These are phyloP conservation scores for Zygoascus ofunaensis DNA, from an alignment of 805 yeast genomes.

Conservation along the genomic window DNA sequence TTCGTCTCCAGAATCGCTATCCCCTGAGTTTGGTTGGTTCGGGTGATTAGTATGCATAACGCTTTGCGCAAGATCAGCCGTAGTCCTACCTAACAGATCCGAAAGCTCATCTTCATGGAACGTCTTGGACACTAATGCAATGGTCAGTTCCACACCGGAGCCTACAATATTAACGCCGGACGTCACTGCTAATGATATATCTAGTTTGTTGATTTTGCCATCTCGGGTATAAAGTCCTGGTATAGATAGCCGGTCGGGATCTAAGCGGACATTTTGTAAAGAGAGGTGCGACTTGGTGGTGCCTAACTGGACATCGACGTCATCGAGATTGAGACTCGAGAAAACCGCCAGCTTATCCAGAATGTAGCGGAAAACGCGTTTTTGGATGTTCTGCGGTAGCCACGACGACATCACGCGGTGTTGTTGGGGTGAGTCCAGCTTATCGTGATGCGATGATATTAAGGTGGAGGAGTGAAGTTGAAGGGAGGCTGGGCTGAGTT, in stretches of 20 bases:
- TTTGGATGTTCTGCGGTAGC: conserved; percentile 81
- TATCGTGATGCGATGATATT: neutral
- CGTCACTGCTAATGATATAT: conserved; percentile 51
- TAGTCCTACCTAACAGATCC: conserved; percentile 59
- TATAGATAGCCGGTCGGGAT: conserved; percentile 56
- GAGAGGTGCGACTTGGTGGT: conserved; percentile 33
- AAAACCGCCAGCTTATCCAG: conserved; percentile 74
- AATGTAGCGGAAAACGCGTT: conserved; percentile 68
- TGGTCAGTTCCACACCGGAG: conserved; percentile 43
- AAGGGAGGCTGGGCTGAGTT: neutral
- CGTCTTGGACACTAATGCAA: conserved; percentile 31
- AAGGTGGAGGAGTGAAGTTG: neutral
- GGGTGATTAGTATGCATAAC: conserved; percentile 28
- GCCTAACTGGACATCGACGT: conserved; percentile 71
- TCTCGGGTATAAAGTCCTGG: conserved; percentile 57
- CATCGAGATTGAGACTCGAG: conserved; percentile 72
- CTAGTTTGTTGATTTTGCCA: conserved; percentile 50
- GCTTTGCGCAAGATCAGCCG: conserved; percentile 63
- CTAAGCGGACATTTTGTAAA: conserved; percentile 55
- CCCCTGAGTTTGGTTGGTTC: conserved; percentile 7
- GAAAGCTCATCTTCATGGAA: conserved; percentile 27
- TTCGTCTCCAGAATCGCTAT: neutral
- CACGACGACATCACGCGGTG: conserved; percentile 35
- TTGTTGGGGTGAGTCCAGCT: neutral
- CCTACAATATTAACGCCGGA: conserved; percentile 59